phyloP scores from a whole-genome alignment of 768 basidiomycete species.

The Sarcodon aspratus region DNA sequence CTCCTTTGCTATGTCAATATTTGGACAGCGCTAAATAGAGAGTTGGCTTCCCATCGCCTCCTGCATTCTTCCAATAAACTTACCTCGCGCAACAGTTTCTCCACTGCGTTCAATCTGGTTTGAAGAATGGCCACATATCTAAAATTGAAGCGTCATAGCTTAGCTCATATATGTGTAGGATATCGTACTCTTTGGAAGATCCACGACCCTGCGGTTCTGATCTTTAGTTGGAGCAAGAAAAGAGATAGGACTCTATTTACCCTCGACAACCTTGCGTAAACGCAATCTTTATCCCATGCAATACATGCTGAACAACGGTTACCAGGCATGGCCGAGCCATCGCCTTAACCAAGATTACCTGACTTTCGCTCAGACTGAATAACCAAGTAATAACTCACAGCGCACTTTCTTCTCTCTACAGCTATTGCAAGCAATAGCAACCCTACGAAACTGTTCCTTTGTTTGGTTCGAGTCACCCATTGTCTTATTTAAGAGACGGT shows the following conservation, averaged over 20 bases:
- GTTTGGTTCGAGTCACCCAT: no score
- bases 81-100: constrained; percentile 23
- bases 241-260: constrained; percentile 19
- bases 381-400: no score
- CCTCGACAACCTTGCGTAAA: constrained; percentile 59
- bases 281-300: constrained; percentile 47
- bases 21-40: constrained; percentile 43
- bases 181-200: constrained; percentile 45
- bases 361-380: no score
- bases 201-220: constrained; percentile 32
- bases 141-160: no score
- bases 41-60: neutral
- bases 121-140: constrained; percentile 27
- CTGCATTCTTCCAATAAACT: constrained; percentile 7
- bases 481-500: no score
- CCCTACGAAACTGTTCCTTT: no score
- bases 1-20: constrained; percentile 48
- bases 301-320: constrained; percentile 57
- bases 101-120: constrained; percentile 32
- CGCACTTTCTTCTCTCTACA: no score
- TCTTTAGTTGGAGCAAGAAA: neutral
- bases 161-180: no score
- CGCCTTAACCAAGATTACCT: constrained; percentile 28
- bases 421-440: no score
- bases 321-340: constrained; percentile 55